Evolutionary conservation across 345 rosid species (phyloP).

Genomic region (Populus davidiana): DNA sequence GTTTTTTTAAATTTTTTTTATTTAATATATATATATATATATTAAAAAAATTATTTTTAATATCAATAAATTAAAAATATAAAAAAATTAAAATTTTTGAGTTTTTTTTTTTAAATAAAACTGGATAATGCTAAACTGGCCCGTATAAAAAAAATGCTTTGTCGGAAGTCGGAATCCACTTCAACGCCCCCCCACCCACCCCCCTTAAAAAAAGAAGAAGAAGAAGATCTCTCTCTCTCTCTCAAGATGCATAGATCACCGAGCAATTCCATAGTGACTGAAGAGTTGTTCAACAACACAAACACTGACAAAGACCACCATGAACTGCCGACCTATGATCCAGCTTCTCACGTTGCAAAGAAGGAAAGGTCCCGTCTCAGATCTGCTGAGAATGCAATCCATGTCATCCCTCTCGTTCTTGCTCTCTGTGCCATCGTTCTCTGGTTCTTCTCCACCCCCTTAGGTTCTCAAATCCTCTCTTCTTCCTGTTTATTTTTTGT

Average conservation of each 20-base stretch:
- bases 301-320: slow-evolving; percentile 23
- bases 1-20: no score
- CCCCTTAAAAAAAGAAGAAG: no score
- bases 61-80: no score
- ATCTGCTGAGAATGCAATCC: slow-evolving; percentile 71
- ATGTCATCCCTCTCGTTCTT: slow-evolving; percentile 68
- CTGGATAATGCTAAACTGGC: no score
- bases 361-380: slow-evolving; percentile 56
- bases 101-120: no score
- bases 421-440: slow-evolving; percentile 58
- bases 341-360: slow-evolving; percentile 59
- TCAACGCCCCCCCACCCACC: no score
- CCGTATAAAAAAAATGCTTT: no score
- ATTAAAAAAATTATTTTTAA: no score
- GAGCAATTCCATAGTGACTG: slow-evolving; percentile 43
- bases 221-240: no score
- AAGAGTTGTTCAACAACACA: slow-evolving; percentile 29
- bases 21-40: no score
- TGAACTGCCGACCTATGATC: slow-evolving; percentile 58
- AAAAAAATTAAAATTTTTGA: no score
- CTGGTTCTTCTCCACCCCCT: slow-evolving; percentile 59
- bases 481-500: neutral
- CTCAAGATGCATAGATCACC: slow-evolving; percentile 63
- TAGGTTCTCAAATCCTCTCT: neutral
- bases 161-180: no score